These are phyloP conservation scores for Candida pseudofarinosa DNA, from an alignment of 805 yeast genomes.

Conservation along the genomic window DNA sequence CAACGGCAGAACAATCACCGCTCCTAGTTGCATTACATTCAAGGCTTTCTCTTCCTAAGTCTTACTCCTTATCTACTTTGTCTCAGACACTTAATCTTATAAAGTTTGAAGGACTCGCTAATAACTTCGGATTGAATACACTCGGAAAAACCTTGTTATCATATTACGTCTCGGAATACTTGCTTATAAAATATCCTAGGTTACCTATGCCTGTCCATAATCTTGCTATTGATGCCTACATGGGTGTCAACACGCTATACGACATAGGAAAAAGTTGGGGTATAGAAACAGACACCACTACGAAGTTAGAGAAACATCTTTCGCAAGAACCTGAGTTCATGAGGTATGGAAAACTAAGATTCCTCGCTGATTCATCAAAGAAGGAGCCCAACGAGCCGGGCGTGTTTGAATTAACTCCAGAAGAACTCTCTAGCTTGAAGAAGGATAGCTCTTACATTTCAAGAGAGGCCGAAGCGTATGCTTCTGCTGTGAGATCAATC, in stretches of 20 bases:
- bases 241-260: conserved; percentile 62
- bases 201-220: conserved; percentile 76
- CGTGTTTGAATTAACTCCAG: conserved; percentile 36
- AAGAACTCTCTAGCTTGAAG: conserved; percentile 17
- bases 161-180: conserved; percentile 69
- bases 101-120: conserved; percentile 46
- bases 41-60: conserved; percentile 61
- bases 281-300: conserved; percentile 66
- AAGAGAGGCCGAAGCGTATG: conserved; percentile 45
- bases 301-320: conserved; percentile 62
- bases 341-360: conserved; percentile 69
- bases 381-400: conserved; percentile 44
- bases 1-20: conserved; percentile 56
- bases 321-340: conserved; percentile 64
- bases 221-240: conserved; percentile 70
- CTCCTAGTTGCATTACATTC: conserved; percentile 75
- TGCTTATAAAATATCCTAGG: conserved; percentile 80
- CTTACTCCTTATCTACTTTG: conserved; percentile 59
- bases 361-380: conserved; percentile 25
- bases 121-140: conserved; percentile 74
- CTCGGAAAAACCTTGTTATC: conserved; percentile 78
- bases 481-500: conserved; percentile 75
- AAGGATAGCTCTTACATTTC: conserved; percentile 20
- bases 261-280: conserved; percentile 83
- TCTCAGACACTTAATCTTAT: conserved; percentile 76